Percentiles rank a stretch among this genome's conserved stretches.
Evolutionary conservation across 2,329 filamentous ascomycete species (phyloP).

Genomic region (Cercospora nicotianae): DNA sequence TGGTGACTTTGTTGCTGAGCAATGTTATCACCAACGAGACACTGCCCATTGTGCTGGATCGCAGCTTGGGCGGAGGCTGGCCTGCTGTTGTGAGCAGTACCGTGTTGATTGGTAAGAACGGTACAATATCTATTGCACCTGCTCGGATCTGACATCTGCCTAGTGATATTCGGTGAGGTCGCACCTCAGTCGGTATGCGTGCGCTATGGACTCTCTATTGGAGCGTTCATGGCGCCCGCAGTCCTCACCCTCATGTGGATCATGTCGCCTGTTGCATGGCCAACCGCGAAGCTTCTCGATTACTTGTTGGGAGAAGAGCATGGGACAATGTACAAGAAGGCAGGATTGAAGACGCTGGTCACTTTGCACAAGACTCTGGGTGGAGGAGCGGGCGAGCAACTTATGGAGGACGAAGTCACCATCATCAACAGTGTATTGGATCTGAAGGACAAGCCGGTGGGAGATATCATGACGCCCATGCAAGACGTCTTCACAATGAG

Average conservation of each 20-base stretch:
- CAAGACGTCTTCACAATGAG: constrained; percentile 95
- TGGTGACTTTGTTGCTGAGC: constrained; percentile 88
- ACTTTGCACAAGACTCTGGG: constrained; percentile 91
- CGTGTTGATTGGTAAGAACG: constrained; percentile 75
- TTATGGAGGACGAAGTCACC: constrained; percentile 97
- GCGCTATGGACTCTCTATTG: constrained; percentile 91
- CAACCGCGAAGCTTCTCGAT: constrained; percentile 92
- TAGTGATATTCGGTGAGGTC: constrained; percentile 97
- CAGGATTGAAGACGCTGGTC: constrained; percentile 91
- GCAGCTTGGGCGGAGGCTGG: constrained; percentile 90
- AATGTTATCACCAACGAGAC: constrained; percentile 99
- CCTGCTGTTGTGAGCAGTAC: constrained; percentile 93
- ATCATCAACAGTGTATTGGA: constrained; percentile 97
- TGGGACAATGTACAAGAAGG: constrained; percentile 97
- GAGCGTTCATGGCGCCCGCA: constrained; percentile 86
- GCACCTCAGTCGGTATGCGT: constrained; percentile 96
- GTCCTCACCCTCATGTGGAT: constrained; percentile 90
- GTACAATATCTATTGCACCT: neutral
- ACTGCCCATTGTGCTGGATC: constrained; percentile 88
- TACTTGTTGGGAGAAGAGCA: constrained; percentile 91
- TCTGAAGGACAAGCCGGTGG: constrained; percentile 92
- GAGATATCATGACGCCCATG: constrained; percentile 98
- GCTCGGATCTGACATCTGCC: neutral
- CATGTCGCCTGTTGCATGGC: constrained; percentile 86
- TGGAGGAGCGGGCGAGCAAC: constrained; percentile 74